Conservation (phyloP, 331 rosid genomes). For the Prunus yedoensis region DNA sequence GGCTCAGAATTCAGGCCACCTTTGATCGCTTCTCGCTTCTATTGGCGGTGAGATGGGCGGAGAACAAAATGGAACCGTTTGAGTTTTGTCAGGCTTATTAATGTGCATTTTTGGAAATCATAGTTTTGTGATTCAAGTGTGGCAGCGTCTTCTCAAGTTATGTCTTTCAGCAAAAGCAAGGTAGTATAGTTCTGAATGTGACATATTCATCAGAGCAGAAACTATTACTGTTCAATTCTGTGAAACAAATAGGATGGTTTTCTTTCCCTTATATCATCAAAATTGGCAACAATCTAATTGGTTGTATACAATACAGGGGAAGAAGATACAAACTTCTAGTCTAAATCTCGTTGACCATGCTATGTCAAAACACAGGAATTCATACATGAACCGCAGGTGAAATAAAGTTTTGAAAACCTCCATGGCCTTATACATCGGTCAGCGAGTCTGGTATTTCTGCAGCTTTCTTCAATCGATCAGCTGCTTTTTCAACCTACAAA, state of each 20-base stretch:
- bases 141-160: neutral
- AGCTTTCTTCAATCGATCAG: slow-evolving; percentile 51
- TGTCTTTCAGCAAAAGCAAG: neutral
- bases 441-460: slow-evolving; percentile 17
- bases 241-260: neutral
- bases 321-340: neutral
- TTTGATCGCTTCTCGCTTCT: neutral
- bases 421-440: neutral
- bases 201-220: neutral
- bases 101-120: neutral
- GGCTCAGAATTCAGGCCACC: neutral
- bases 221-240: neutral
- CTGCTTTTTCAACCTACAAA: slow-evolving; percentile 63
- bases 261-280: neutral
- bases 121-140: neutral
- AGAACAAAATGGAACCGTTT: neutral
- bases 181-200: neutral
- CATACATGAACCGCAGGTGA: neutral
- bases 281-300: slow-evolving; percentile 1
- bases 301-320: neutral
- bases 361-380: neutral
- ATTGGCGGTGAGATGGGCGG: neutral
- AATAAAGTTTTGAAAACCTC: neutral
- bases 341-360: neutral
- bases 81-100: neutral